Conservation (phyloP, 192 early-diverging fungal genomes). For the Coemansia sp. region DNA sequence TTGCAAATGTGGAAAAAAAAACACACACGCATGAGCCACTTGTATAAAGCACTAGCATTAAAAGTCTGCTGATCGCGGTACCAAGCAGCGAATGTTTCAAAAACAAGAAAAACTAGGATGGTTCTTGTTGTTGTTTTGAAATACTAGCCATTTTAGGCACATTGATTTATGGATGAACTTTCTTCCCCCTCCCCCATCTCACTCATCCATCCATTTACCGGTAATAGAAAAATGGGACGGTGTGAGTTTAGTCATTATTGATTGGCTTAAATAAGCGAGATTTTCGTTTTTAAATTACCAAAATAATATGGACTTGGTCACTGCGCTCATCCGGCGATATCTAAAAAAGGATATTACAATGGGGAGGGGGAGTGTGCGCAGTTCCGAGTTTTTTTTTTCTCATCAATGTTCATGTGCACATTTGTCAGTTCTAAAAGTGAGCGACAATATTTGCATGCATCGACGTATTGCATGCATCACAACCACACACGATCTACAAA, state of each 20-base stretch:
- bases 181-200: no score
- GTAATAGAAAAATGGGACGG: not conserved
- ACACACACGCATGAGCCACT: no score
- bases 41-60: not conserved
- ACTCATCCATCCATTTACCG: not conserved
- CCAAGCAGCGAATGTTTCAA: no score
- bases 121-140: no score
- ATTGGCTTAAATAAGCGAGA: not conserved
- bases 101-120: no score
- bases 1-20: not conserved
- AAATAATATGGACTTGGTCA: not conserved
- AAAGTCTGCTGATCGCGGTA: not conserved
- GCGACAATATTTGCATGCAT: slow-evolving; percentile 6
- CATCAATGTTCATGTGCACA: not conserved
- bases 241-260: not conserved
- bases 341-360: not conserved
- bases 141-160: no score
- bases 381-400: not conserved
- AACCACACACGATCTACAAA: slow-evolving; percentile 1
- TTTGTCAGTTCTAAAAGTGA: not conserved
- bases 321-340: not conserved
- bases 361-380: not conserved
- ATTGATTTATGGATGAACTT: no score
- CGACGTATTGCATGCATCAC: slow-evolving; percentile 4
- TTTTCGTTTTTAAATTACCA: not conserved